Conservation (phyloP, 176 grass and related monocot genomes). For the Cenchrus americanus region DNA sequence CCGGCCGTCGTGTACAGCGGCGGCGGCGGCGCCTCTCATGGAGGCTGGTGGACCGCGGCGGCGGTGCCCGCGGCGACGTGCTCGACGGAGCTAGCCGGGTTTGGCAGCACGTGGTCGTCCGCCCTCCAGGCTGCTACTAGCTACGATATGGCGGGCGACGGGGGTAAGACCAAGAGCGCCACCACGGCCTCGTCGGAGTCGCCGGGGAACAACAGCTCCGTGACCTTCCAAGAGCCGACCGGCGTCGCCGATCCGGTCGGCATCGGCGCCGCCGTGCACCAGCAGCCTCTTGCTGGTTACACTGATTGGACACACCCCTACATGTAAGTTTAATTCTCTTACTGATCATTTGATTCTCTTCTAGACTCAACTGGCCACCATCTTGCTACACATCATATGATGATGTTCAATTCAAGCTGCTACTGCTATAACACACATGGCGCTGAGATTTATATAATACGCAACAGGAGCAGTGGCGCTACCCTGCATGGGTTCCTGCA, state of each 20-base stretch:
- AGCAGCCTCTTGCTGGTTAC: slow-evolving; percentile 29
- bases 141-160: slow-evolving; percentile 40
- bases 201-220: slow-evolving; percentile 57
- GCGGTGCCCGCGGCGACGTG: slow-evolving; percentile 38
- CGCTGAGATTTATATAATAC: background rate
- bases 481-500: slow-evolving; percentile 58
- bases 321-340: slow-evolving; percentile 45
- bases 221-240: slow-evolving; percentile 56
- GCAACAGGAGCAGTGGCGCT: slow-evolving; percentile 31
- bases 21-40: slow-evolving; percentile 18
- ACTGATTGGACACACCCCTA: slow-evolving; percentile 51
- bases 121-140: slow-evolving; percentile 15
- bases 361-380: background rate
- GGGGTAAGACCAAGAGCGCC: slow-evolving; percentile 41
- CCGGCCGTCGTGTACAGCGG: slow-evolving; percentile 57
- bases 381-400: background rate
- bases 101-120: slow-evolving; percentile 35
- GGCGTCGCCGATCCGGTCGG: slow-evolving; percentile 20
- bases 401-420: background rate
- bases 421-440: slow-evolving; percentile 10
- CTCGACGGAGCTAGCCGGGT: slow-evolving; percentile 52
- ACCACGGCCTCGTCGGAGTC: slow-evolving; percentile 61
- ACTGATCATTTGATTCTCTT: background rate
- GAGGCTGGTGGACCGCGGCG: slow-evolving; percentile 49
- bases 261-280: background rate